Conservation (phyloP, 257 asterid genomes). For the Capsicum rhomboideum region DNA sequence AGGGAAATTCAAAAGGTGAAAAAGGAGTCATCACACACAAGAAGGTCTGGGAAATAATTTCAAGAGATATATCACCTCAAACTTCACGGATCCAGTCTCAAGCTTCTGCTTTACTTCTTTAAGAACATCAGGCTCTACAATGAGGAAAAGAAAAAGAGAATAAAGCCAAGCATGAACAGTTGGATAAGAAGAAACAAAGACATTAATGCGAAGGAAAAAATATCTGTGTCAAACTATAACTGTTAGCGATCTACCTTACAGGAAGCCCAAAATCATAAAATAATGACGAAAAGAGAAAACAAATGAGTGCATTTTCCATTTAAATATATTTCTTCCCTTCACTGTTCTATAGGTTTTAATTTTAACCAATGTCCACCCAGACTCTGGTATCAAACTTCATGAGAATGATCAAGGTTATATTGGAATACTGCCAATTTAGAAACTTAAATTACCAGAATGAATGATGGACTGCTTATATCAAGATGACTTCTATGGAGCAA, state of each 20-base stretch:
- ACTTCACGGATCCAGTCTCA: slow-evolving; percentile 83
- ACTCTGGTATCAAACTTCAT: background rate
- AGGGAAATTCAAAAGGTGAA: background rate
- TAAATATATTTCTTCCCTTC: background rate
- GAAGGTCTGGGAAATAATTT: background rate
- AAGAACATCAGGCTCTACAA: slow-evolving; percentile 89
- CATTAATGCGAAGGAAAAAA: background rate
- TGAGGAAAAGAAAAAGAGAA: background rate
- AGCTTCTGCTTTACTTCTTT: slow-evolving; percentile 93
- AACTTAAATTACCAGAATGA: background rate
- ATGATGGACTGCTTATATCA: background rate
- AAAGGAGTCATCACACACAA: background rate
- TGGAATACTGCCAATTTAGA: background rate
- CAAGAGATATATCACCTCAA: slow-evolving; percentile 52
- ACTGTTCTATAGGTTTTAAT: background rate
- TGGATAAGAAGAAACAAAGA: background rate
- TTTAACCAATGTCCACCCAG: background rate
- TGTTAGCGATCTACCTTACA: background rate
- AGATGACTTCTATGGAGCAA: background rate
- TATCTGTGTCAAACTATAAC: background rate
- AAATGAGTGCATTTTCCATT: background rate
- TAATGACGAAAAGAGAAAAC: background rate
- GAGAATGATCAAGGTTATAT: background rate
- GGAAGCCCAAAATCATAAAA: background rate
- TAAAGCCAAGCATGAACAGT: background rate